phyloP scores from a whole-genome alignment of 2,329 filamentous ascomycete genomes.

The Phialocephala sp. region DNA sequence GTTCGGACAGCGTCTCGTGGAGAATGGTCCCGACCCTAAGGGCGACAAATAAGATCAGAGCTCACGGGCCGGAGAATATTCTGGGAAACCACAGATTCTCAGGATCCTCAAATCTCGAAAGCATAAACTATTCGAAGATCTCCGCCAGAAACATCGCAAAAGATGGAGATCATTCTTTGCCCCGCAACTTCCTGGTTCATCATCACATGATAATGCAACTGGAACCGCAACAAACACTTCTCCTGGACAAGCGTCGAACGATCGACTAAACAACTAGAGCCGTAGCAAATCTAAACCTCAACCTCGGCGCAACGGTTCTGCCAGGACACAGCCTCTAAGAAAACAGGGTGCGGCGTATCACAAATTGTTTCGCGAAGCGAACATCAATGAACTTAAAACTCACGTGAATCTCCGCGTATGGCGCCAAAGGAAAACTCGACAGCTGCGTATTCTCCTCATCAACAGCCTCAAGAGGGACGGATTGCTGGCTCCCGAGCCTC shows the following conservation, averaged over 20 bases:
- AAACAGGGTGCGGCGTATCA: conserved; percentile 16
- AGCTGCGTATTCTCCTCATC: conserved; percentile 76
- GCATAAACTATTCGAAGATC: conserved; percentile 1
- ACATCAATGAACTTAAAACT: conserved; percentile 48
- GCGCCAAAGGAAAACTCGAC: conserved; percentile 68
- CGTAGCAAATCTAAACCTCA: conserved; percentile 19
- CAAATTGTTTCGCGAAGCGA: conserved; percentile 26
- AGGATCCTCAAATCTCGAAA: conserved; percentile 1
- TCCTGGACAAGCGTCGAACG: conserved; percentile 7
- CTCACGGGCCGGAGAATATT: background rate
- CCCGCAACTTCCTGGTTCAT: conserved; percentile 16
- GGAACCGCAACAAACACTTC: conserved; percentile 15
- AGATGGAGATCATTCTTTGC: conserved; percentile 12
- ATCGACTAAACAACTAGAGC: conserved; percentile 4
- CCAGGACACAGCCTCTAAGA: conserved; percentile 11
- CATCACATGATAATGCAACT: conserved; percentile 20
- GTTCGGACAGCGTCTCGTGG: conserved; percentile 5
- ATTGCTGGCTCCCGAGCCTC: conserved; percentile 65
- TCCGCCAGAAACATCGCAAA: conserved; percentile 2
- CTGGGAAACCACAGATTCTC: background rate
- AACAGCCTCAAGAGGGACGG: conserved; percentile 68
- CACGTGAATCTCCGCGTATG: conserved; percentile 82
- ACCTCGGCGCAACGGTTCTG: conserved; percentile 9
- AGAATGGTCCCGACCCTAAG: background rate
- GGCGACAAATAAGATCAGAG: background rate